phyloP scores from a whole-genome alignment of 73 alveolate genomes.

The Tetrahymena borealis region DNA sequence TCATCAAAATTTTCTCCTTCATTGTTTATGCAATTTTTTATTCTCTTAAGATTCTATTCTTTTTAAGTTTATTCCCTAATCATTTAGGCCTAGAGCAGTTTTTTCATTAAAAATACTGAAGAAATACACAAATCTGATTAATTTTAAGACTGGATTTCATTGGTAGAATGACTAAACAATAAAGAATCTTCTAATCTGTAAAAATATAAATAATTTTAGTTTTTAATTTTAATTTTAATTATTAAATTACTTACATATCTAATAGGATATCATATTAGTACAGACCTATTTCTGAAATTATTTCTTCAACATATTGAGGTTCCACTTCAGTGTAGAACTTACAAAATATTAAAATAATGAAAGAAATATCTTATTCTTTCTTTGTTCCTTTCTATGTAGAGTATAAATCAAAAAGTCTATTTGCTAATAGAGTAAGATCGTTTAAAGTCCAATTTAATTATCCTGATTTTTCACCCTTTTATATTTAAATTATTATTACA shows the following conservation, averaged over 20 bases:
- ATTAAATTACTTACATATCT: neutral
- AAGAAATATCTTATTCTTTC: neutral
- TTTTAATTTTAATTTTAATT: neutral
- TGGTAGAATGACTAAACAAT: neutral
- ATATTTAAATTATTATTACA: neutral
- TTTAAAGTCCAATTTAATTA: neutral
- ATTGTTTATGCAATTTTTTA: neutral
- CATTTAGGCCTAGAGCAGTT: neutral
- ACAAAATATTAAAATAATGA: neutral
- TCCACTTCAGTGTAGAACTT: neutral
- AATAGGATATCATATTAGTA: neutral
- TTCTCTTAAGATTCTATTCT: neutral
- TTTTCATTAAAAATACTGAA: neutral
- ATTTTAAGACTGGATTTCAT: neutral
- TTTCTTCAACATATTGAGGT: neutral
- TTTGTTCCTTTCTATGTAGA: neutral
- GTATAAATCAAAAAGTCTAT: neutral
- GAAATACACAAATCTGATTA: neutral
- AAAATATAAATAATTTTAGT: neutral
- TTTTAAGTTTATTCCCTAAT: neutral
- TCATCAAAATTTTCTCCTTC: neutral
- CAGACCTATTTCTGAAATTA: neutral
- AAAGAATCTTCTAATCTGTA: neutral
- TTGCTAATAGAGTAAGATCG: neutral
- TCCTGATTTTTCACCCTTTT: neutral